phyloP scores from a whole-genome alignment of 2,329 filamentous ascomycete species.

The Aspergillus novofumigatus region DNA sequence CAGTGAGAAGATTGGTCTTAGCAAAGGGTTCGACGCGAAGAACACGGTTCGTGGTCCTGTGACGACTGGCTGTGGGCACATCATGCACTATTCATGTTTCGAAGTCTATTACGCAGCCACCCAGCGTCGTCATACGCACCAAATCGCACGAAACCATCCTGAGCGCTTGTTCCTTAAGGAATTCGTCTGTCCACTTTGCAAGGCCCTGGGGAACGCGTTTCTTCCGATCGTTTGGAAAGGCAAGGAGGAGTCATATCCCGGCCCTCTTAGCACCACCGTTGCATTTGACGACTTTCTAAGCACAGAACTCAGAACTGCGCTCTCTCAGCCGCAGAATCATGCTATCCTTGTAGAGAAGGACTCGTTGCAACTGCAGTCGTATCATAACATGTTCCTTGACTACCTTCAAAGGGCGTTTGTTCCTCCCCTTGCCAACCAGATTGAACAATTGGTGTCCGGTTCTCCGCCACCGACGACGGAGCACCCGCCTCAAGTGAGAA shows the following conservation, averaged over 20 bases:
- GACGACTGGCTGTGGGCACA: slow-evolving; percentile 88
- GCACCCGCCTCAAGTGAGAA: slow-evolving; percentile 26
- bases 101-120: slow-evolving; percentile 86
- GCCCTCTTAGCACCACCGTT: slow-evolving; percentile 58
- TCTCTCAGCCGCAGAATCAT: slow-evolving; percentile 48
- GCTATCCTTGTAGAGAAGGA: slow-evolving; percentile 38
- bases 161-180: slow-evolving; percentile 76
- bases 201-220: slow-evolving; percentile 92
- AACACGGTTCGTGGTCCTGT: slow-evolving; percentile 70
- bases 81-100: slow-evolving; percentile 98
- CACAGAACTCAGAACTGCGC: slow-evolving; percentile 49
- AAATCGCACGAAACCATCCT: slow-evolving; percentile 91
- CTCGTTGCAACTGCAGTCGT: slow-evolving; percentile 30
- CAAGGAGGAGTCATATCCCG: slow-evolving; percentile 77
- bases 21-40: slow-evolving; percentile 77
- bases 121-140: slow-evolving; percentile 75
- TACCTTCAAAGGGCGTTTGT: slow-evolving; percentile 51
- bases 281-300: slow-evolving; percentile 68
- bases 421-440: slow-evolving; percentile 43
- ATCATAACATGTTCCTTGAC: slow-evolving; percentile 48
- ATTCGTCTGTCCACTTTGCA: slow-evolving; percentile 95
- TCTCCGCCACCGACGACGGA: slow-evolving; percentile 25
- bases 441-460: slow-evolving; percentile 31
- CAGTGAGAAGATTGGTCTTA: slow-evolving; percentile 74
- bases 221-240: slow-evolving; percentile 93